These are phyloP conservation scores for Sarcodon sp. DNA, from an alignment of 768 basidiomycete species.

Conservation along the genomic window DNA sequence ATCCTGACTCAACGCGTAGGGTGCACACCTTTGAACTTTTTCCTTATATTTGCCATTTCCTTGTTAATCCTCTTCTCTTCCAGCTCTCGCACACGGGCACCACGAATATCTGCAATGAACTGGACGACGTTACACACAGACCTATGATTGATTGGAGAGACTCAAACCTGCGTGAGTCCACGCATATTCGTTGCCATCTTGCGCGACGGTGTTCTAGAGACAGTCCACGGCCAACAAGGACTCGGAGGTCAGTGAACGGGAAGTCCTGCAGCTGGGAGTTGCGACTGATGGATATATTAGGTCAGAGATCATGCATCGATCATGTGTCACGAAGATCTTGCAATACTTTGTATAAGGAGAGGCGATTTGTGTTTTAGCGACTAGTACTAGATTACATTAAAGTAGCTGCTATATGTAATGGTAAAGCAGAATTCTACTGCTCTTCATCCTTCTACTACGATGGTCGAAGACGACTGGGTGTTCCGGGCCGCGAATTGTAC, in stretches of 20 bases:
- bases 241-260: no score
- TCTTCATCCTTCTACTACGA: slow-evolving; percentile 12
- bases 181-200: slow-evolving; percentile 86
- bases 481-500: slow-evolving; percentile 46
- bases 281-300: no score
- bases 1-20: not conserved
- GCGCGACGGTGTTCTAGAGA: not conserved
- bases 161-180: slow-evolving; percentile 73
- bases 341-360: no score
- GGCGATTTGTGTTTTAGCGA: no score
- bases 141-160: not conserved
- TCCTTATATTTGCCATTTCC: slow-evolving; percentile 99
- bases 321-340: no score
- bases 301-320: no score
- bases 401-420: no score
- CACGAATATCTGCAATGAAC: slow-evolving; percentile 99
- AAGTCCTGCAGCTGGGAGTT: no score
- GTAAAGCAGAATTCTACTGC: no score
- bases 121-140: slow-evolving; percentile 15
- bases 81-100: slow-evolving; percentile 89
- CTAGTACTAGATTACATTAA: no score
- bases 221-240: no score
- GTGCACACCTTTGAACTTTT: slow-evolving; percentile 86
- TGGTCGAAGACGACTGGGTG: slow-evolving; percentile 43
- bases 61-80: slow-evolving; percentile 99